Conservation (phyloP, 169 alveolate species). For the Pseudocohnilembus persalinus region DNA sequence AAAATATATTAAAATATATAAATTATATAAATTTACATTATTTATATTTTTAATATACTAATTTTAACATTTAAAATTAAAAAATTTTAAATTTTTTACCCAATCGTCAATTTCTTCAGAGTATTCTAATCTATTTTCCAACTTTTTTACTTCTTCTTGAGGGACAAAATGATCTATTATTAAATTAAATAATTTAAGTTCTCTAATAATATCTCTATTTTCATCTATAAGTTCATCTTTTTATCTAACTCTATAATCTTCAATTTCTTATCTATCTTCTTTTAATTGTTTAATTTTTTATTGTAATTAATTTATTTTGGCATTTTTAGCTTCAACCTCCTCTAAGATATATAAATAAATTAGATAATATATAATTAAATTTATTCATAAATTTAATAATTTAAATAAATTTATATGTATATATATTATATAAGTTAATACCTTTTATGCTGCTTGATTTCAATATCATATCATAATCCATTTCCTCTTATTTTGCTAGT, state of each 20-base stretch:
- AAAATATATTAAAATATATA: no score
- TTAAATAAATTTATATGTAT: constrained; percentile 11
- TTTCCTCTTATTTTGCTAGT: constrained; percentile 7
- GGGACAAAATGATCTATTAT: constrained; percentile 67
- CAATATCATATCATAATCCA: neutral
- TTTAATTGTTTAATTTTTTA: constrained; percentile 33
- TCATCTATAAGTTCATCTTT: constrained; percentile 40
- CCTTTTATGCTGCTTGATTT: constrained; percentile 32
- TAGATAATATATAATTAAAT: no score
- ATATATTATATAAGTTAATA: constrained; percentile 20
- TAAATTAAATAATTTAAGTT: constrained; percentile 52
- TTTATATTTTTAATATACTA: neutral
- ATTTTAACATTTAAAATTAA: no score
- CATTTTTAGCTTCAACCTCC: constrained; percentile 43
- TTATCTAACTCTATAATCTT: constrained; percentile 31
- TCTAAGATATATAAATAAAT: neutral
- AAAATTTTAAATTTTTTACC: constrained; percentile 7
- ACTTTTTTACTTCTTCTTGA: constrained; percentile 56
- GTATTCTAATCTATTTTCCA: constrained; percentile 56
- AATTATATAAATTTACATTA: no score
- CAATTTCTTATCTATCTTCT: constrained; percentile 33
- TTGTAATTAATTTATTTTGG: constrained; percentile 28
- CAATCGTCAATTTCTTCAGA: constrained; percentile 76
- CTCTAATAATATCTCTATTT: constrained; percentile 30
- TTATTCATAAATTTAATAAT: no score